A percentile compares a stretch with the other conserved stretches of the same genome.
Conservation (phyloP, 345 rosid genomes). For the Melastoma malabathricum region DNA sequence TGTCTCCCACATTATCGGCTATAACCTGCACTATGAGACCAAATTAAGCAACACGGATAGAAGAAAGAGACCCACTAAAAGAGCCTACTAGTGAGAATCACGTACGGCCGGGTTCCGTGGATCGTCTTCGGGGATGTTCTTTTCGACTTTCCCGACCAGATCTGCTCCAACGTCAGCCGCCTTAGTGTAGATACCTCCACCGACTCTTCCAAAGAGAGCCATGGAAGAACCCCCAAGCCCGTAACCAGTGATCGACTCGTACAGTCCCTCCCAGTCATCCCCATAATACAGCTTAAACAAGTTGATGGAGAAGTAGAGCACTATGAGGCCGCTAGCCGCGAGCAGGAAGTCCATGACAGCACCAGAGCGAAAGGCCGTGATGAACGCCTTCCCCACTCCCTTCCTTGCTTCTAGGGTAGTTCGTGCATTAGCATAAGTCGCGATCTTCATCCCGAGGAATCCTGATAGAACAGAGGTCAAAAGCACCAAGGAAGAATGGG, state of each 20-base stretch:
- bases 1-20: conserved; percentile 68
- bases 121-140: conserved; percentile 56
- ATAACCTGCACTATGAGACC: conserved; percentile 25
- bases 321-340: conserved; percentile 55
- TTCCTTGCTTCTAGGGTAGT: conserved; percentile 57
- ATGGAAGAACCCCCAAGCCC: conserved; percentile 57
- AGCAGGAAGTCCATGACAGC: conserved; percentile 69
- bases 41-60: neutral
- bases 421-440: conserved; percentile 58
- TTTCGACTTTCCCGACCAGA: conserved; percentile 56
- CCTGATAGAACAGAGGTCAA: conserved; percentile 53
- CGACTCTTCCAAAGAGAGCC: conserved; percentile 65
- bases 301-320: conserved; percentile 37
- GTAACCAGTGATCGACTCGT: conserved; percentile 59
- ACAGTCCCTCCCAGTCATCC: conserved; percentile 65
- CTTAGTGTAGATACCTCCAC: conserved; percentile 56
- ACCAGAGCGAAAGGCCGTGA: conserved; percentile 48
- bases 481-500: conserved; percentile 60
- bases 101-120: conserved; percentile 52
- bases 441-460: conserved; percentile 62
- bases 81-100: neutral
- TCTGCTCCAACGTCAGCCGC: conserved; percentile 62
- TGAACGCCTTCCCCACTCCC: conserved; percentile 57
- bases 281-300: conserved; percentile 50
- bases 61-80: neutral